Percentiles rank a stretch among this genome's conserved stretches.
Conservation (phyloP, 805 yeast genomes). For the Ogataea polymorpha region DNA sequence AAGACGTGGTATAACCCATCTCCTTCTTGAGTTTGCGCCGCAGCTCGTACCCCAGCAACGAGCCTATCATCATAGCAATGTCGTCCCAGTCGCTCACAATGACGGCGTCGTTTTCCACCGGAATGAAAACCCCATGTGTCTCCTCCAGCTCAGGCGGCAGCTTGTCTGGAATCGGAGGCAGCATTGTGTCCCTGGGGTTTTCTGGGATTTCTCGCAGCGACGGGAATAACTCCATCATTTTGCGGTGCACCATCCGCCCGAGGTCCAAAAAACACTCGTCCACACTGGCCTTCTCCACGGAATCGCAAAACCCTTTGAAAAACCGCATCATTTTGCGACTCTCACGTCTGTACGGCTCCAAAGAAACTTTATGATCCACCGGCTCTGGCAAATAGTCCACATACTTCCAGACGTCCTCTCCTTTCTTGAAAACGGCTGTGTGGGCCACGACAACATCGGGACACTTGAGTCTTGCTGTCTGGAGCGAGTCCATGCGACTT, state of each 20-base stretch:
- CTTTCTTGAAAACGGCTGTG: constrained; percentile 89
- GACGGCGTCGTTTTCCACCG: constrained; percentile 21
- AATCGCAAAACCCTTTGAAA: constrained; percentile 57
- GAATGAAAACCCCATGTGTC: constrained; percentile 31
- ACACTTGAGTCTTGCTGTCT: constrained; percentile 70
- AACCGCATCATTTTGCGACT: constrained; percentile 73
- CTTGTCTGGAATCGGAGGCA: constrained; percentile 45
- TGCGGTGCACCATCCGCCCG: constrained; percentile 57
- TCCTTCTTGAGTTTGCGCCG: constrained; percentile 49
- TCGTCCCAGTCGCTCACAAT: constrained; percentile 74
- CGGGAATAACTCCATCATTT: constrained; percentile 47
- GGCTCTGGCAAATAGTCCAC: constrained; percentile 57
- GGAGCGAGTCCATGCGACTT: constrained; percentile 68
- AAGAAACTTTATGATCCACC: constrained; percentile 70
- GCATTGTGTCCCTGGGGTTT: constrained; percentile 14
- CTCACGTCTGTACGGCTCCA: constrained; percentile 90
- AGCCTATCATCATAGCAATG: constrained; percentile 62
- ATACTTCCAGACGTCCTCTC: constrained; percentile 82
- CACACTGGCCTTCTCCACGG: constrained; percentile 90
- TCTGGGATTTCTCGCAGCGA: constrained; percentile 27
- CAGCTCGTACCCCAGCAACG: constrained; percentile 52
- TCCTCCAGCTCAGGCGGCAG: constrained; percentile 32
- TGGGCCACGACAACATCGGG: constrained; percentile 77
- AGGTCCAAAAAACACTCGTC: constrained; percentile 90
- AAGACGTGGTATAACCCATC: constrained; percentile 82